Evolutionary conservation across 805 yeast genomes (phyloP).

Genomic region (Wickerhamomyces hampshirensis): DNA sequence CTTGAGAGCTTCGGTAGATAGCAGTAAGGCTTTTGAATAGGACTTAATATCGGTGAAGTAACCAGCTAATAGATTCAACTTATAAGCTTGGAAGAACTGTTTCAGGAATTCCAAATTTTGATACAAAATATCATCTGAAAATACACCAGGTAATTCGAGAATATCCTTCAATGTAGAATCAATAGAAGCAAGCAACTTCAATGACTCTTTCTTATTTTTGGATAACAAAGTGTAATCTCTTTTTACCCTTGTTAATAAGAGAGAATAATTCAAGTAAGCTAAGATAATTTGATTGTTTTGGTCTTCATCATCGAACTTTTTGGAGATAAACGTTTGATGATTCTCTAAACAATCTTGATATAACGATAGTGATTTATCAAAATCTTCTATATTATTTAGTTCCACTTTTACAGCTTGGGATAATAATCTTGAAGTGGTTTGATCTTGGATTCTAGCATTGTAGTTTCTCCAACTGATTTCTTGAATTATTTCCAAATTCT

Average conservation of each 20-base stretch:
- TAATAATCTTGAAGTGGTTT: conserved; percentile 63
- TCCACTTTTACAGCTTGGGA: conserved; percentile 34
- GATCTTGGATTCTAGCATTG: conserved; percentile 60
- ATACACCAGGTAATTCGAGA: conserved; percentile 86
- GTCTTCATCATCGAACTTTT: conserved; percentile 47
- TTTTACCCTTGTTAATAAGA: conserved; percentile 59
- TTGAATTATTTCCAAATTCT: conserved; percentile 33
- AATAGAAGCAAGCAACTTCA: conserved; percentile 37
- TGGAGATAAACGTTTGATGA: conserved; percentile 52
- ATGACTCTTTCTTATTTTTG: conserved; percentile 27
- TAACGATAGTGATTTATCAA: conserved; percentile 50
- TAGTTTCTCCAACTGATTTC: conserved; percentile 55
- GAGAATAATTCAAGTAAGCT: conserved; percentile 70
- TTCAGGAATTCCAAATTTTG: conserved; percentile 48
- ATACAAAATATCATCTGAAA: conserved; percentile 69
- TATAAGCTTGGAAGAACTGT: conserved; percentile 41
- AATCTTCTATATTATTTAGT: conserved; percentile 36
- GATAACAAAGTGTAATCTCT: conserved; percentile 48
- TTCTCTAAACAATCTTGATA: conserved; percentile 69
- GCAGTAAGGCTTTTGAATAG: conserved; percentile 43
- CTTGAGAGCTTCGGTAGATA: conserved; percentile 31
- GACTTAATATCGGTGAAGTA: conserved; percentile 37
- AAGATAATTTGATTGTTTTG: conserved; percentile 71
- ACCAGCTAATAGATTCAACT: conserved; percentile 40
- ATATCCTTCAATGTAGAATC: conserved; percentile 51